These are phyloP conservation scores for Citrullus amarus DNA, from an alignment of 306 rosid species.

Conservation along the genomic window DNA sequence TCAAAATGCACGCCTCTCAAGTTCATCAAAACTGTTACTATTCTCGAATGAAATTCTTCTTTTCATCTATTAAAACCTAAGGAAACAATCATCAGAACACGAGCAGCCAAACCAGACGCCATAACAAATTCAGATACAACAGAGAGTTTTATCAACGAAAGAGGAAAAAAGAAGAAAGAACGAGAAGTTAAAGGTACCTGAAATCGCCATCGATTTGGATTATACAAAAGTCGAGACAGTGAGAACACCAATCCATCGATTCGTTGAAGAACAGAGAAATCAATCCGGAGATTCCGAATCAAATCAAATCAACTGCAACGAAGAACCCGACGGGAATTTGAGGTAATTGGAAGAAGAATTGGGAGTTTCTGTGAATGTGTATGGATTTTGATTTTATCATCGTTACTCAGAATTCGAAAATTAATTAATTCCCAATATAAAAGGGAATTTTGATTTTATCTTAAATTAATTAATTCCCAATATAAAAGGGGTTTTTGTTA, in stretches of 20 bases:
- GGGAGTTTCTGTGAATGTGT: background rate
- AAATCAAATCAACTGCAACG: background rate
- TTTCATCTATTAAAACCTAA: too few relatives aligned
- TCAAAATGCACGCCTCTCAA: background rate
- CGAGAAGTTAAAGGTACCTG: background rate
- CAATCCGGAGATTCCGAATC: background rate
- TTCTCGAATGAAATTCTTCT: background rate
- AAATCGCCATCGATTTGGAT: conserved; percentile 4
- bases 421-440: too few relatives aligned
- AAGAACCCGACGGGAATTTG: background rate
- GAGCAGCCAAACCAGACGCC: background rate
- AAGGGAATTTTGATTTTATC: too few relatives aligned
- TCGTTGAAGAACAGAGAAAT: background rate
- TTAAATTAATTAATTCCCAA: too few relatives aligned
- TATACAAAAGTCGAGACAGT: background rate
- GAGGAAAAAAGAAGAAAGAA: background rate
- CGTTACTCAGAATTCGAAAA: background rate
- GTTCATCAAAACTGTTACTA: background rate
- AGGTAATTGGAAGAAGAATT: background rate
- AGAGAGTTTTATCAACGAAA: background rate
- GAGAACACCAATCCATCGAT: conserved; percentile 5
- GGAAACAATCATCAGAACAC: background rate
- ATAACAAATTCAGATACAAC: background rate
- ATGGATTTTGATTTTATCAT: background rate
- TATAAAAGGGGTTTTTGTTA: background rate